Conservation (phyloP, 2,329 filamentous ascomycete genomes). For the Trichoderma sp. region DNA sequence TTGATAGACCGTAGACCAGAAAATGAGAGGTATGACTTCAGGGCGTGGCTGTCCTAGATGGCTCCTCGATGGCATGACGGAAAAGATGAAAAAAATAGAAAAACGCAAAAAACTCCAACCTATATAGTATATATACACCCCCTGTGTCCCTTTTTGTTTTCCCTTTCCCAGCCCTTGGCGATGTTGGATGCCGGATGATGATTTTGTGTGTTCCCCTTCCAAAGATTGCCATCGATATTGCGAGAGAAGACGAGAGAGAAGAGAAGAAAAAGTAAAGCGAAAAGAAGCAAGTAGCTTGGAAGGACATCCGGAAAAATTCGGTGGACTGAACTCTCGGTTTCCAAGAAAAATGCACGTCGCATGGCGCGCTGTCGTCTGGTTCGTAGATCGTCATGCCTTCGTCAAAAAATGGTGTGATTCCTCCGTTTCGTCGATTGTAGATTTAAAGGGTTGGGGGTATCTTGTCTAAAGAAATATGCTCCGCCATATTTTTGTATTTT, state of each 20-base stretch:
- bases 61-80: slow-evolving; percentile 8
- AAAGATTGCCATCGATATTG: slow-evolving; percentile 14
- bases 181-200: slow-evolving; percentile 19
- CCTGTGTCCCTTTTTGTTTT: slow-evolving; percentile 9
- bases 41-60: slow-evolving; percentile 5
- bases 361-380: slow-evolving; percentile 10
- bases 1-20: neutral
- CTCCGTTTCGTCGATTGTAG: slow-evolving; percentile 8
- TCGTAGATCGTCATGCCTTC: slow-evolving; percentile 19
- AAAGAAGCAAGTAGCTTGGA: neutral
- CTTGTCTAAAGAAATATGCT: slow-evolving; percentile 15
- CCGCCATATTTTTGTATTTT: slow-evolving; percentile 4
- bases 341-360: slow-evolving; percentile 1
- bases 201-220: slow-evolving; percentile 18
- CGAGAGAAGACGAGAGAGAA: slow-evolving; percentile 15
- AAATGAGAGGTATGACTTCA: slow-evolving; percentile 3
- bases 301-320: neutral
- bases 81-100: neutral
- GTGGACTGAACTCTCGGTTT: neutral
- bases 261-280: neutral
- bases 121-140: slow-evolving; percentile 19
- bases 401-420: slow-evolving; percentile 1
- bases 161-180: slow-evolving; percentile 13
- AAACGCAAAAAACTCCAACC: slow-evolving; percentile 19
- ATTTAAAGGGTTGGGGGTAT: slow-evolving; percentile 11